A percentile compares a stretch with the other conserved stretches of the same genome.
phyloP scores from a whole-genome alignment of 495 filamentous ascomycete genomes.

The Cercophora newfieldiana region DNA sequence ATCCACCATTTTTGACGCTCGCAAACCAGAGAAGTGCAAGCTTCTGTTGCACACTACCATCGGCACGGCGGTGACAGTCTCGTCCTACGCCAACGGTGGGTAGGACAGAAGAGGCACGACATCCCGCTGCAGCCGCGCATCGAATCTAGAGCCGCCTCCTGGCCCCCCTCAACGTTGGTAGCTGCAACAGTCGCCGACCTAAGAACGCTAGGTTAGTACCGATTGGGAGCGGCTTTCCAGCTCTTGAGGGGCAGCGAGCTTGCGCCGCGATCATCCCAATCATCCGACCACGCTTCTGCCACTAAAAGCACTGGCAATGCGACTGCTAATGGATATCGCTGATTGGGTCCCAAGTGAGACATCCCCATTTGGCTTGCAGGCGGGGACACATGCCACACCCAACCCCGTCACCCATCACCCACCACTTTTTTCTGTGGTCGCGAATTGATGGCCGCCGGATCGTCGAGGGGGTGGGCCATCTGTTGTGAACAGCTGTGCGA shows the following conservation, averaged over 20 bases:
- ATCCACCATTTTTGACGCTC: too few relatives aligned
- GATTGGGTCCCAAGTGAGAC: not conserved
- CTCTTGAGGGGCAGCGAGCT: not conserved
- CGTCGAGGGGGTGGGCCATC: not conserved
- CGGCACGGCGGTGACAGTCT: too few relatives aligned
- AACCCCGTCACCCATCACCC: not conserved
- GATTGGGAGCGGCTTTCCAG: not conserved
- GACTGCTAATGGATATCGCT: not conserved
- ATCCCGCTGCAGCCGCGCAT: not conserved
- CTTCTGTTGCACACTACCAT: too few relatives aligned
- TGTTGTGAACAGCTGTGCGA: not conserved
- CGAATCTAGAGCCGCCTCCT: too few relatives aligned
- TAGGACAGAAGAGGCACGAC: not conserved
- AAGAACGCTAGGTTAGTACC: too few relatives aligned
- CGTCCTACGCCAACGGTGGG: not conserved
- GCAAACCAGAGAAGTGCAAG: too few relatives aligned
- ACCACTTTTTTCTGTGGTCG: not conserved
- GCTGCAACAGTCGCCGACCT: too few relatives aligned
- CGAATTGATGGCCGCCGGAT: not conserved
- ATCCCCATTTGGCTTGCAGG: slow-evolving; percentile 16
- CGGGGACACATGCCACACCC: not conserved
- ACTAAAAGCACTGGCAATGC: not conserved
- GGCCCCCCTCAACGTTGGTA: too few relatives aligned
- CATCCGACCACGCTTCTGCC: not conserved
- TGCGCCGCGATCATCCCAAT: not conserved